Evolutionary conservation across 371 early-diverging fungal species (phyloP).

Genomic region (Mucor indicus): DNA sequence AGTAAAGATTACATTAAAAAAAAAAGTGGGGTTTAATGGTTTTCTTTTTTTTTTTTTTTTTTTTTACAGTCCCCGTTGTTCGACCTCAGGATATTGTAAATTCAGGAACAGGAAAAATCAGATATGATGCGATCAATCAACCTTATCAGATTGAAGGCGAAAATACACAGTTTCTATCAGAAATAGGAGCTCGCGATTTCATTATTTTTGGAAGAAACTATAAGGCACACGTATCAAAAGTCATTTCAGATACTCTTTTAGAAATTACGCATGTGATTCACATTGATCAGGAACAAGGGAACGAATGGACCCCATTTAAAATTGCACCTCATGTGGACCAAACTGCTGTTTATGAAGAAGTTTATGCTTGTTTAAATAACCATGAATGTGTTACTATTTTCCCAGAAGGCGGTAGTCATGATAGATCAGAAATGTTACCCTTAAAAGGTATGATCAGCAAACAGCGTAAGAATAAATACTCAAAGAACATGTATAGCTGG

Average conservation of each 20-base stretch:
- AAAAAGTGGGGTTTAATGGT: not conserved
- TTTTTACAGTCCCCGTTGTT: slow-evolving; percentile 84
- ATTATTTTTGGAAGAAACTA: slow-evolving; percentile 62
- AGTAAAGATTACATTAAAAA: slow-evolving; percentile 41
- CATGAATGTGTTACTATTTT: slow-evolving; percentile 93
- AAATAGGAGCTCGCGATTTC: slow-evolving; percentile 61
- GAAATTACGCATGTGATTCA: slow-evolving; percentile 40
- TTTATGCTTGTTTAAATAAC: slow-evolving; percentile 69
- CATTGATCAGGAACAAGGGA: slow-evolving; percentile 32
- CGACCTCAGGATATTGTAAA: slow-evolving; percentile 89
- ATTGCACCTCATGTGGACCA: slow-evolving; percentile 89
- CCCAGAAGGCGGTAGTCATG: slow-evolving; percentile 98
- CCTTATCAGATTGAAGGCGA: slow-evolving; percentile 68
- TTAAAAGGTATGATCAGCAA: slow-evolving; percentile 65
- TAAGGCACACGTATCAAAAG: slow-evolving; percentile 70
- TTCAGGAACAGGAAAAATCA: slow-evolving; percentile 69
- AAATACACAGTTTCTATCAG: slow-evolving; percentile 67
- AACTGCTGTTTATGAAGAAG: slow-evolving; percentile 76
- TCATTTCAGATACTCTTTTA: slow-evolving; percentile 81
- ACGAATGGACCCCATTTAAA: slow-evolving; percentile 46
- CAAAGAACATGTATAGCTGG: slow-evolving; percentile 58
- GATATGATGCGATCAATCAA: slow-evolving; percentile 56
- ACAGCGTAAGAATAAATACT: not conserved
- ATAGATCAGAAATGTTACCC: slow-evolving; percentile 92
- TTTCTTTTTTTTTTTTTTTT: not conserved